Evolutionary conservation across 2,329 filamentous ascomycete species (phyloP), one percentile per base, ranked within the genome.

Genomic region (Fusarium odoratissimum): DNA sequence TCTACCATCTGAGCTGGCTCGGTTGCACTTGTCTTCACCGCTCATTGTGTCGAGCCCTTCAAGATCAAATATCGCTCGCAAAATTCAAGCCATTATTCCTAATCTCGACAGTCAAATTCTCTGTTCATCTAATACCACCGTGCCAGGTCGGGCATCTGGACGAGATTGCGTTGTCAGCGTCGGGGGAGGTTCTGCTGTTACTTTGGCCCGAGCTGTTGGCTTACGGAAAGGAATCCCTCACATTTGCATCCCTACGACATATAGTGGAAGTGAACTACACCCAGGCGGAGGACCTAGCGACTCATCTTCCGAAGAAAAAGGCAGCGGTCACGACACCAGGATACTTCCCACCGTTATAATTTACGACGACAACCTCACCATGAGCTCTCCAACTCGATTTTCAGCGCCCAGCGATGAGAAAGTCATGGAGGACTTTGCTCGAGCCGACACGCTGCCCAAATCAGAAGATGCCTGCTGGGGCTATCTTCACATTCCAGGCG

Each of bases 101-200:
- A 80, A 82, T 19, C 73, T 82, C 33, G 72, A 80, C 46, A 74
- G 72, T 11, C 76, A 73, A 38, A 77, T 84, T 25, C 77, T 83
- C 17, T 79, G 81, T 35, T 80, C 82, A 52, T 77, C 79, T 25
- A 77, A 76, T 13, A 67, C 80, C 25, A 60, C 74, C 9, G 73
- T 57, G 6, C 55, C 60, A 7, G 30, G 64, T 13, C 48, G 76
- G 21, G 76, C 81, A 10, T 60, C 76, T 10, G 80, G 80, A 8
- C 86, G 86, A 23, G 90, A 92, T 77, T 85, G 85, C 33, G 83
- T 91, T 42, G 82, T 91, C 48, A 90, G 88, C 44, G 87, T 92
- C 67, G 90, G 90, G 9, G 89, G 90, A 56, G 88, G 89, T 33
- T 90, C 88, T 60, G 90, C 89, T 5, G 88, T 90, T 58, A 89